Percentiles rank a stretch among this genome's conserved stretches.
Conservation (phyloP, 2,329 filamentous ascomycete genomes). For the Ophiostoma triangulosporum region DNA sequence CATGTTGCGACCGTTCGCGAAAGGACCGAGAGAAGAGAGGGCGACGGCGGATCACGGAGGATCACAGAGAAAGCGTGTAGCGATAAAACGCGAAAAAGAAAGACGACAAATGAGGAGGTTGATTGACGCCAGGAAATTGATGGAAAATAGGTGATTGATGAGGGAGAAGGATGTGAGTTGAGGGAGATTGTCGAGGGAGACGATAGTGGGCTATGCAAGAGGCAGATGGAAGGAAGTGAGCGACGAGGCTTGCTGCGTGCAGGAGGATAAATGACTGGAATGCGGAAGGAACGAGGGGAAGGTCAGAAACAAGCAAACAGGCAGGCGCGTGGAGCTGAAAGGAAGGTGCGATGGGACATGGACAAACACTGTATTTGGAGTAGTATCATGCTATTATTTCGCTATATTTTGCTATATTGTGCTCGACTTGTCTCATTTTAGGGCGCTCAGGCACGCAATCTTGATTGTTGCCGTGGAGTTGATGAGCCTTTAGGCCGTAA, state of each 20-base stretch:
- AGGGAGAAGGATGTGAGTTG: not conserved
- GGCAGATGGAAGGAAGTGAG: not conserved
- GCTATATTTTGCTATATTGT: not conserved
- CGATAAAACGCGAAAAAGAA: not conserved
- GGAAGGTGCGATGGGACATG: not conserved
- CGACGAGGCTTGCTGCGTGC: not conserved
- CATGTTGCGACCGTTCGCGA: conserved; percentile 4
- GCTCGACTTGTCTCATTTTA: not conserved
- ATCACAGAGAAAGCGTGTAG: not conserved
- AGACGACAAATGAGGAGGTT: not conserved
- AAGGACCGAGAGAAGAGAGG: not conserved
- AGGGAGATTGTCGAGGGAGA: not conserved
- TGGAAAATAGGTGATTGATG: not conserved
- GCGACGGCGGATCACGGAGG: not conserved
- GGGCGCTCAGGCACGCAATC: not conserved
- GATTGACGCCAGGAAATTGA: not conserved
- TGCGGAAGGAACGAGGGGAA: conserved; percentile 3
- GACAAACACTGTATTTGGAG: not conserved
- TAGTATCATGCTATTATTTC: no score
- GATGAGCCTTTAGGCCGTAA: not conserved
- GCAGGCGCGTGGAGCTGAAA: not conserved
- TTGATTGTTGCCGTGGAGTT: not conserved
- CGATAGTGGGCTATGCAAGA: not conserved
- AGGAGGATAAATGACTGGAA: not conserved
- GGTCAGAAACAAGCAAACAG: not conserved